Percentiles rank a stretch among this genome's conserved stretches.
Evolutionary conservation across 202 grass and related monocot species (phyloP).

Genomic region (Setaria viridis): DNA sequence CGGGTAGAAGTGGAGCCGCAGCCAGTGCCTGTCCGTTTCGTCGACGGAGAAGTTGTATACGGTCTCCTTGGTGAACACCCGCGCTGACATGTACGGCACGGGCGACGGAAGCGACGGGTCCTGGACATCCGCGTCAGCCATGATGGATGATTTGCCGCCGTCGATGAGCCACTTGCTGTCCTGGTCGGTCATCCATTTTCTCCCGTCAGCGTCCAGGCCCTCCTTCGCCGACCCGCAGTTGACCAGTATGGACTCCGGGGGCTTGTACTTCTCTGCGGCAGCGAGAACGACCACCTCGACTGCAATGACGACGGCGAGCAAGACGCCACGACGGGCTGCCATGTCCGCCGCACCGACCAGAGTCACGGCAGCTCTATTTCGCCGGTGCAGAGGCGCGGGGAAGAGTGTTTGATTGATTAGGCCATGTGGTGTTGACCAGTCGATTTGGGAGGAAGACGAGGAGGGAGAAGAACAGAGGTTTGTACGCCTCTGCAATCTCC

Average conservation of each 20-base stretch:
- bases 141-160: constrained; percentile 56
- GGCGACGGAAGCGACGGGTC: constrained; percentile 69
- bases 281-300: neutral
- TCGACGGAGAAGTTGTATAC: constrained; percentile 68
- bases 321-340: neutral
- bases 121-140: constrained; percentile 45
- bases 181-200: constrained; percentile 70
- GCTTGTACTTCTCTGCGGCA: constrained; percentile 41
- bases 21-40: constrained; percentile 65
- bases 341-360: constrained; percentile 21
- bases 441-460: neutral
- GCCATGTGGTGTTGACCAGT: constrained; percentile 28
- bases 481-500: constrained; percentile 55
- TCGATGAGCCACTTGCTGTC: constrained; percentile 52
- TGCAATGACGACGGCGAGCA: neutral
- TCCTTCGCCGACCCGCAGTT: constrained; percentile 68
- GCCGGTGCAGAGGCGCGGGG: neutral
- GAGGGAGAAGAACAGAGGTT: constrained; percentile 53
- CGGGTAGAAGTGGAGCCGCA: constrained; percentile 94
- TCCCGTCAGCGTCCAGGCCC: constrained; percentile 51
- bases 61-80: constrained; percentile 71
- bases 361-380: neutral
- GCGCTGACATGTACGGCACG: constrained; percentile 81
- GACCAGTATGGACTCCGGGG: constrained; percentile 63
- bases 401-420: neutral